Conservation (phyloP, 352 stramenopile genomes). For the Phytophthora sansomeana region DNA sequence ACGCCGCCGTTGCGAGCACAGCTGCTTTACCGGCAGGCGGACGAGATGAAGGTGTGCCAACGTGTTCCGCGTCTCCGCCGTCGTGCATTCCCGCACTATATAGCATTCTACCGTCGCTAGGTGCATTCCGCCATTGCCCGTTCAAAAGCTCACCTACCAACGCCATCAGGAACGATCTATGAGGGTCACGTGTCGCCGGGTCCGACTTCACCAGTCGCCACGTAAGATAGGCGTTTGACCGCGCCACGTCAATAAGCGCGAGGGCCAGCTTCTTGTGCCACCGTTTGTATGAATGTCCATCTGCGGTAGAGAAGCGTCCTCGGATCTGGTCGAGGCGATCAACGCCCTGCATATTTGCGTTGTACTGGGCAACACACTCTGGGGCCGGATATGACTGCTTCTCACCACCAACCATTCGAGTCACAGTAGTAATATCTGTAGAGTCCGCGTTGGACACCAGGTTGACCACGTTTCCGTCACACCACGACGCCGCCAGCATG, state of each 20-base stretch:
- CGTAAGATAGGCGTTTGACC: not conserved
- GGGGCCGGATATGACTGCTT: not conserved
- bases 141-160: not conserved
- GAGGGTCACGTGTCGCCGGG: not conserved
- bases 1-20: not conserved
- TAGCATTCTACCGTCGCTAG: not conserved
- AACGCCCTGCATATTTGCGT: not conserved
- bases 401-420: not conserved
- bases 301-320: not conserved
- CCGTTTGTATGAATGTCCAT: not conserved
- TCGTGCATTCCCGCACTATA: not conserved
- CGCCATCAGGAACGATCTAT: not conserved
- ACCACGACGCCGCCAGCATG: conserved; percentile 2
- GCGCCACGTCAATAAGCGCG: not conserved
- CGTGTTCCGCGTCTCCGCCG: not conserved
- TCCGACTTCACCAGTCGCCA: not conserved
- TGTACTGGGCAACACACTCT: not conserved
- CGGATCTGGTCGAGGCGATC: not conserved
- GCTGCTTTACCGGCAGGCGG: not conserved
- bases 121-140: not conserved
- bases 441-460: not conserved
- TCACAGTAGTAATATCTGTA: not conserved
- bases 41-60: not conserved
- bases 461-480: not conserved
- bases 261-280: not conserved